Conservation (phyloP, 495 filamentous ascomycete genomes). For the Xylaria scruposa region DNA sequence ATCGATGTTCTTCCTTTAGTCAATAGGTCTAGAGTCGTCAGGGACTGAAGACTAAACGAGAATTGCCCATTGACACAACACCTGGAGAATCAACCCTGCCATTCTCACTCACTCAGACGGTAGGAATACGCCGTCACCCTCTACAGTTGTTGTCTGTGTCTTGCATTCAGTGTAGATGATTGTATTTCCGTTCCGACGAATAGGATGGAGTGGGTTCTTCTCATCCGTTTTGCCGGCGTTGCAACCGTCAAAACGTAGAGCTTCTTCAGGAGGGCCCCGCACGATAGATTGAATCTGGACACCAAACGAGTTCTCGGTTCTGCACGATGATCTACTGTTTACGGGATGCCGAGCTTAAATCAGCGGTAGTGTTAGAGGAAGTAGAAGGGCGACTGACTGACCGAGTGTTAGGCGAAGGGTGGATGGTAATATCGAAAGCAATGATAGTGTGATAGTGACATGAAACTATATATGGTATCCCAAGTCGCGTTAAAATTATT, state of each 20-base stretch:
- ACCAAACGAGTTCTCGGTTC: background rate
- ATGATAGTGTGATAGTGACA: background rate
- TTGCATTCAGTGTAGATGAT: background rate
- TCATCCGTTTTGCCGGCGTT: conserved; percentile 2
- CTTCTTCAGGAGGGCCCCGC: background rate
- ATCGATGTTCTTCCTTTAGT: background rate
- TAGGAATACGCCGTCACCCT: background rate
- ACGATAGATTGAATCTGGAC: conserved; percentile 1
- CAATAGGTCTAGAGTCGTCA: background rate
- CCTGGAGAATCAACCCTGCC: background rate
- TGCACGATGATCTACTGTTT: background rate
- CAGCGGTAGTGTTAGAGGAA: background rate
- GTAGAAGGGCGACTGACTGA: background rate
- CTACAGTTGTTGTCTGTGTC: background rate
- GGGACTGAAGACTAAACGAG: too few relatives aligned
- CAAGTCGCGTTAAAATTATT: background rate
- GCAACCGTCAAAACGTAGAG: background rate
- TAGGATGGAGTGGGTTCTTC: background rate
- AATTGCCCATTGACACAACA: background rate
- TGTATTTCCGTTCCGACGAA: conserved; percentile 1
- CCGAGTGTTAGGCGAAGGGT: background rate
- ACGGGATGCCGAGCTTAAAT: background rate
- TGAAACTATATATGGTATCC: background rate
- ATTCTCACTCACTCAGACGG: background rate
- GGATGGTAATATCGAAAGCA: background rate